Evolutionary conservation across 768 basidiomycete species (phyloP), one percentile per base, ranked within the genome.

Genomic region (Trametes maxima): DNA sequence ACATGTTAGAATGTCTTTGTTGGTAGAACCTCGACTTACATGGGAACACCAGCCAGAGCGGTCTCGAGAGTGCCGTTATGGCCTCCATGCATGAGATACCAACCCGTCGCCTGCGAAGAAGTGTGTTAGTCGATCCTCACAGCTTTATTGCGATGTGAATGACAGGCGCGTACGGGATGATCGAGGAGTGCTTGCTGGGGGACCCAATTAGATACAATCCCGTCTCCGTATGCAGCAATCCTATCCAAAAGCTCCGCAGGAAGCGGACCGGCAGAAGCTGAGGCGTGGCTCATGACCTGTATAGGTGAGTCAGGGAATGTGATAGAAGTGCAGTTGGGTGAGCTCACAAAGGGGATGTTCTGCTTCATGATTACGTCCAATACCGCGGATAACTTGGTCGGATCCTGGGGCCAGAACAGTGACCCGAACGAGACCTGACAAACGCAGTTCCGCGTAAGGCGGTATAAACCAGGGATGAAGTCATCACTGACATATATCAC

Each of bases 11-110:
- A 36, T 33, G 17, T 33, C 19, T 1, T 39, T 19, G 21, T 10
- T 44, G 55, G 17, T 21, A 36, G 33, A 16, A 22, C 7, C 3
- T 44, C 8, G 7, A 43, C 58, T 21, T 16, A 59, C 58, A 52
- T 51, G 0, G 58, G 58, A 16, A 59, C 50, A 14, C 49, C 49
- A 22, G 46, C 25, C 19, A 33, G 2, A 42, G 52, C 22, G 5
- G 50, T 13, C 28, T 59, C 58, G 6, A 59, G 42, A 2, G 39
- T 40, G 42, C 48, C 22, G 58, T 59, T 59, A 13, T 51, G 58
- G 12, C 58, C 58, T 21, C 49, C 58, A 14, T 59, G 58, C 17
- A 49, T 52, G 25, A 59, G 39, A 50, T 28, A 59, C 58, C 58
- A 59, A 5, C 50, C 49, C 4, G 44, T 59, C 0, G 58, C 35